Base-by-base conservation (phyloP, 2,329 filamentous ascomycete genomes). In the Penicillium sp. region DNA sequence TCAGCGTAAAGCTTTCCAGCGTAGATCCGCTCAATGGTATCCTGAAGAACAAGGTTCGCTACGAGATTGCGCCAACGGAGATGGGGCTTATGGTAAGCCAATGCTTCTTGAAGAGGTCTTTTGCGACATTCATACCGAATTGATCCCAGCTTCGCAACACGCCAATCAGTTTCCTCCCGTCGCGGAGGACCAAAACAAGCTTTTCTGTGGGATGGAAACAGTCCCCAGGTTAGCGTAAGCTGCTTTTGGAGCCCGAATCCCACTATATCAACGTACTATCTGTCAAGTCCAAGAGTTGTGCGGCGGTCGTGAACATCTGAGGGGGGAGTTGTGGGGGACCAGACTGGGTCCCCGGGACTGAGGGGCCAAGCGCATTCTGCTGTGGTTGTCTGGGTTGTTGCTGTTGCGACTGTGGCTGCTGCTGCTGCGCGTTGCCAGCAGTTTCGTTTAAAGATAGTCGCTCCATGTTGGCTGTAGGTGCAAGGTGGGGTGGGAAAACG, bases 281-380 rank as follows among this genome's bases (percentile, higher is more conserved):
- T 72, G 95, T 98, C 73, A 99, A 85, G 77, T 99, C 95, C 62
- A 99, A 83, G 62, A 99, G 84, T 82, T 98, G 95, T 58, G 95
- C 93, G 35, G 95, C 95, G 35, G 95, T 99, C 19, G 95, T 96
- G 81, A 99, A 99, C 90, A 98, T 97, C 83, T 99, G 94, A 62
- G 93, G 93, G 15, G 81, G 81, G 59, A 83, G 73, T 68, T 83
- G 81, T 24, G 81, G 81, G 17, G 79, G 77, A 3, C 80, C 80
- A 50, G 78, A 75, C 22, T 70, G 68, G 19, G 65, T 64, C 65
- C 71, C 67, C 35, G 73, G 68, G 19, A 62, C 65, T 26, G 66
- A 62, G 30, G 69, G 69, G 15, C 73, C 74, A 40, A 75, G 68
- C 47, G 65, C 65, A 65, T 75, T 72, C 54, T 75, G 71, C 53